These are phyloP conservation scores for Macrophomina phaseolina DNA, from an alignment of 2,329 filamentous ascomycete species.

Conservation along the genomic window DNA sequence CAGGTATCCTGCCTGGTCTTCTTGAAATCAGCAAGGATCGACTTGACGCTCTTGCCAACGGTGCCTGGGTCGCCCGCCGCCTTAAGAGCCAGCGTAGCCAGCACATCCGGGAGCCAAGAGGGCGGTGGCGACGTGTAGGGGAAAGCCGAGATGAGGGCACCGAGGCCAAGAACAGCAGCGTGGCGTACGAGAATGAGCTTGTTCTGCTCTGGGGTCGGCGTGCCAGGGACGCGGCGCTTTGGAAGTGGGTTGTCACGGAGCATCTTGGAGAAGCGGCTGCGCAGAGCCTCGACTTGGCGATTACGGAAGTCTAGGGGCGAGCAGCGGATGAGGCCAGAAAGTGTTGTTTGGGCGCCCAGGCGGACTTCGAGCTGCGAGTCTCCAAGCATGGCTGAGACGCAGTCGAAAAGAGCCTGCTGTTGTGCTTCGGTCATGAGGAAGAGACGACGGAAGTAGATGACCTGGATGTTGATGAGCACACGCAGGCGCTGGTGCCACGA, in stretches of 20 bases:
- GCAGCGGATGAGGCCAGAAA: constrained; percentile 98
- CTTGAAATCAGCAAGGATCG: constrained; percentile 94
- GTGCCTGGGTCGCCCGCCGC: constrained; percentile 89
- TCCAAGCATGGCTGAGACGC: constrained; percentile 93
- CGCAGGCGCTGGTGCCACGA: constrained; percentile 97
- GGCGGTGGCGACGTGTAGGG: constrained; percentile 94
- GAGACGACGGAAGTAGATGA: constrained; percentile 94
- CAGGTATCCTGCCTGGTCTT: constrained; percentile 99
- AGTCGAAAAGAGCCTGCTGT: constrained; percentile 82
- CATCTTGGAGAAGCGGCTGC: constrained; percentile 77
- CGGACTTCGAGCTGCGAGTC: constrained; percentile 94
- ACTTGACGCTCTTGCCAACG: constrained; percentile 95
- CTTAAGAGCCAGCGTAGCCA: constrained; percentile 82
- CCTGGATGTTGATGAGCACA: constrained; percentile 97
- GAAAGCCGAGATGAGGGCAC: constrained; percentile 91
- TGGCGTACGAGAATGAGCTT: constrained; percentile 82
- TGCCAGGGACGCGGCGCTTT: constrained; percentile 66
- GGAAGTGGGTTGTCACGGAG: constrained; percentile 87
- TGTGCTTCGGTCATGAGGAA: constrained; percentile 81
- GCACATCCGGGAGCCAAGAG: constrained; percentile 88
- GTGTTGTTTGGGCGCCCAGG: constrained; percentile 86
- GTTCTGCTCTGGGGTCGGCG: constrained; percentile 73
- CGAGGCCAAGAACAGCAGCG: constrained; percentile 88
- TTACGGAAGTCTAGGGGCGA: constrained; percentile 82
- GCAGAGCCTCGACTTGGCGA: constrained; percentile 75